Evolutionary conservation across 1,284 basidiomycete species (phyloP), one percentile per base, ranked within the genome.

Genomic region (Taiwanofungus camphoratus): DNA sequence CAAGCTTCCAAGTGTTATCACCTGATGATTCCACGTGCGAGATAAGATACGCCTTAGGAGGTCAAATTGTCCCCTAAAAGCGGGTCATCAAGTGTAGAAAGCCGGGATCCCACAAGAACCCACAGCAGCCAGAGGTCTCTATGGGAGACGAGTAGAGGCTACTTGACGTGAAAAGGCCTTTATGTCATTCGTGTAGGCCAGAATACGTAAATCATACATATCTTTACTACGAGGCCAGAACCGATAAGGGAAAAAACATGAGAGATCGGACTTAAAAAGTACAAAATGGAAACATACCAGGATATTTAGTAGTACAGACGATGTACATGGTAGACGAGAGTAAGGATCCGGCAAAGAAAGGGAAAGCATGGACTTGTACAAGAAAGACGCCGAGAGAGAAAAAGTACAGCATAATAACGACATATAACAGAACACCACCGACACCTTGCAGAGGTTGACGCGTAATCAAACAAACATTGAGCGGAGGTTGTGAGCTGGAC

Each of bases 201-300:
- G 30, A 33, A 23, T 45, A 41, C 39, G 44, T 45, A 41, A 45
- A 41, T 41, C 32, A 41, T 27, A 45, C 23, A 30, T 19, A 37
- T 34, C 31, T 35, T 39, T 39, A 45, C 43, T 40, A 23, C 15
- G 15, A 36, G 16, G 15, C 23, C 15, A 34, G 27, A 23, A 39
- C 22, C 43, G 23, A 40, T 45, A 21, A 32, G 37, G 18, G 42
- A 27, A 32, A 7, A 12, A 18, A 29, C 5, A 24, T 8, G 19
- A 29, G 33, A 36, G 41, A 23, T 21, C 20, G 19, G 16, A 35
- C 19, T 18, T 13, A 6, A 15, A 22, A 33, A 7, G 19, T 29
- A 27, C 18, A 16, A 30, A 22, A 31, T 20, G 22, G 15, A 31
- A 22, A 36, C 37, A 21, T 22, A 39, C 43, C 43, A 45, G 29